phyloP scores from a whole-genome alignment of 768 basidiomycete genomes.

The Mycena floridula region DNA sequence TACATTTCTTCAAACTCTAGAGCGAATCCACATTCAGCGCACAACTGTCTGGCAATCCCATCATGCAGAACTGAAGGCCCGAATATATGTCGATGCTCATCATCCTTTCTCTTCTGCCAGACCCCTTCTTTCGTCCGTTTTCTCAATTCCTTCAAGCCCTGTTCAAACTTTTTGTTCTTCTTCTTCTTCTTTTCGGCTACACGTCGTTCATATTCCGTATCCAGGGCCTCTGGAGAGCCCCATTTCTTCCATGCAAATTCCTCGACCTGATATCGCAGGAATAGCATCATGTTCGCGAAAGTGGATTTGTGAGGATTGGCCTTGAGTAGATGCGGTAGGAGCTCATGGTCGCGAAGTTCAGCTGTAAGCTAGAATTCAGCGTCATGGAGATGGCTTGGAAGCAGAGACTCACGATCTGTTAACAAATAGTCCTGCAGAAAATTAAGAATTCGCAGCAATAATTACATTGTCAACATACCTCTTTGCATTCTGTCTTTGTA shows the following conservation, averaged over 20 bases:
- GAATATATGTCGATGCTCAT: constrained; percentile 85
- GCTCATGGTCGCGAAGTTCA: constrained; percentile 87
- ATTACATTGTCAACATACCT: constrained; percentile 39
- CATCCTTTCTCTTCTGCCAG: constrained; percentile 83
- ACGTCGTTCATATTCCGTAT: constrained; percentile 79
- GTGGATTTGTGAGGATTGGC: constrained; percentile 94
- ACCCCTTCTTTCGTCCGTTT: constrained; percentile 82
- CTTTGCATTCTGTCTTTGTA: constrained; percentile 98
- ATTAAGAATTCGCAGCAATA: neutral
- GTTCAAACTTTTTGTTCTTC: constrained; percentile 93
- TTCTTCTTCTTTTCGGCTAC: constrained; percentile 80
- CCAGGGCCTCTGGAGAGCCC: constrained; percentile 89
- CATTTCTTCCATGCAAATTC: constrained; percentile 98
- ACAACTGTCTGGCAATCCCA: constrained; percentile 64
- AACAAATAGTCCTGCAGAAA: constrained; percentile 78
- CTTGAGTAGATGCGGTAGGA: constrained; percentile 89
- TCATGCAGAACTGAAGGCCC: constrained; percentile 47
- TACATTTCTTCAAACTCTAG: constrained; percentile 78
- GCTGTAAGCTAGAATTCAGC: constrained; percentile 38
- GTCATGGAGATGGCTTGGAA: constrained; percentile 1
- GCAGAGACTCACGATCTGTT: constrained; percentile 70
- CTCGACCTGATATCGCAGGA: constrained; percentile 89
- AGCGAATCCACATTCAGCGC: constrained; percentile 86
- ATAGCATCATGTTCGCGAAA: constrained; percentile 99
- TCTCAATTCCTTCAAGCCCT: constrained; percentile 78